Percentiles rank a stretch among this genome's conserved stretches.
Conservation (phyloP, 805 yeast species). For the Metschnikowia noctiluminum region DNA sequence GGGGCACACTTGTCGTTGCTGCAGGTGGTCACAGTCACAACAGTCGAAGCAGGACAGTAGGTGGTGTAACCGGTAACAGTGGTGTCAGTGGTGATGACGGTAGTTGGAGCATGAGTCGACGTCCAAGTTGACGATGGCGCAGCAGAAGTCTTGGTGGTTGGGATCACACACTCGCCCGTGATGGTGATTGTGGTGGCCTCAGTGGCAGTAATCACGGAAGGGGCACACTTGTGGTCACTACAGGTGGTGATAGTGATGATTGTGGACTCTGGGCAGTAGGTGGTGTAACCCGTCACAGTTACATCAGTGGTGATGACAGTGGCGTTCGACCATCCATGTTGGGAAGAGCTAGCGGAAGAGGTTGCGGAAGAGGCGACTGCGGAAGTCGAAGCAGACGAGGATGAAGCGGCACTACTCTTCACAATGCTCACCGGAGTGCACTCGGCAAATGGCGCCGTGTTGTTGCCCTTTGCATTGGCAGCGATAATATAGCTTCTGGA, state of each 20-base stretch:
- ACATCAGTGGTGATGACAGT: background rate
- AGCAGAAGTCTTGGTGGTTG: slow-evolving; percentile 25
- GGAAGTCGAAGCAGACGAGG: slow-evolving; percentile 22
- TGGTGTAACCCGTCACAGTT: slow-evolving; percentile 4
- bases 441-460: slow-evolving; percentile 8
- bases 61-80: slow-evolving; percentile 6
- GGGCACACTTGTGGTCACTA: slow-evolving; percentile 25
- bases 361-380: background rate
- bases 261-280: slow-evolving; percentile 20
- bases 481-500: slow-evolving; percentile 2
- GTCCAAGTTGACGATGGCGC: slow-evolving; percentile 22
- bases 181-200: slow-evolving; percentile 32
- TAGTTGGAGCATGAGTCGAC: slow-evolving; percentile 12
- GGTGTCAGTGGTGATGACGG: slow-evolving; percentile 1
- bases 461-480: slow-evolving; percentile 5
- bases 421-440: slow-evolving; percentile 9
- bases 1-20: slow-evolving; percentile 26
- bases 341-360: background rate
- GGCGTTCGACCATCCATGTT: background rate
- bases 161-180: slow-evolving; percentile 30
- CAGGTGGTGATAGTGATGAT: slow-evolving; percentile 34
- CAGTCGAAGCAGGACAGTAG: slow-evolving; percentile 21
- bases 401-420: slow-evolving; percentile 6
- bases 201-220: slow-evolving; percentile 25
- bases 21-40: slow-evolving; percentile 34